Percentiles rank a stretch among this genome's conserved stretches.
Conservation (phyloP, 2,329 filamentous ascomycete species). For the Ophiocordyceps camponoti-floridani region DNA sequence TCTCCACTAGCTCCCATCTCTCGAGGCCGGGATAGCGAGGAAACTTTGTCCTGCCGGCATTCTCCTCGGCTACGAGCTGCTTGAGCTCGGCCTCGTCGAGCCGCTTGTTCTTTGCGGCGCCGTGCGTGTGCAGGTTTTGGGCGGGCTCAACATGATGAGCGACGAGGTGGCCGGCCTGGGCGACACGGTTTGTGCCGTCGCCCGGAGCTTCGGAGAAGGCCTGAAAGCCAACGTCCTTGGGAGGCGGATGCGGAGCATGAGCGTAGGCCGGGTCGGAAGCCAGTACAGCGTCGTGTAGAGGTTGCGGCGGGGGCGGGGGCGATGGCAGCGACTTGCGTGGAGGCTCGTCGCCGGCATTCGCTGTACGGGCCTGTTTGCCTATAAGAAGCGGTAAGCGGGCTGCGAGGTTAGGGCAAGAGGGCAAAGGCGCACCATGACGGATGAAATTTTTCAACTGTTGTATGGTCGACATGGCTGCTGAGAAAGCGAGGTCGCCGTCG, state of each 20-base stretch:
- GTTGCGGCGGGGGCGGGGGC: conserved; percentile 32
- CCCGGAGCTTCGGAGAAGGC: conserved; percentile 45
- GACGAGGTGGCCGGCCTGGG: conserved; percentile 47
- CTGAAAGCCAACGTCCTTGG: conserved; percentile 28
- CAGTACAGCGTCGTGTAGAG: conserved; percentile 29
- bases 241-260: conserved; percentile 11
- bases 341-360: conserved; percentile 31
- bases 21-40: conserved; percentile 36
- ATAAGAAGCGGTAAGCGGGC: background rate
- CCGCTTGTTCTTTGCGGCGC: conserved; percentile 12
- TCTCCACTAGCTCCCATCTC: conserved; percentile 71
- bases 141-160: conserved; percentile 44
- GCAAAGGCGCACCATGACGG: conserved; percentile 49
- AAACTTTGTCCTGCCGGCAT: conserved; percentile 68
- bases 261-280: conserved; percentile 24
- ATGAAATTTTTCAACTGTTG: conserved; percentile 98
- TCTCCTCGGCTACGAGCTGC: conserved; percentile 81
- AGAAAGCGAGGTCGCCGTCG: conserved; percentile 3
- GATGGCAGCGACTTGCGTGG: conserved; percentile 33
- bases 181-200: conserved; percentile 46
- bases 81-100: conserved; percentile 55
- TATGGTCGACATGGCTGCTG: conserved; percentile 46
- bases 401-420: background rate
- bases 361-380: conserved; percentile 76
- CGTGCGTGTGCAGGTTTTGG: conserved; percentile 27